Percentiles rank a stretch among this genome's conserved stretches.
phyloP scores from a whole-genome alignment of 495 filamentous ascomycete genomes.

The Neurospora sp. region DNA sequence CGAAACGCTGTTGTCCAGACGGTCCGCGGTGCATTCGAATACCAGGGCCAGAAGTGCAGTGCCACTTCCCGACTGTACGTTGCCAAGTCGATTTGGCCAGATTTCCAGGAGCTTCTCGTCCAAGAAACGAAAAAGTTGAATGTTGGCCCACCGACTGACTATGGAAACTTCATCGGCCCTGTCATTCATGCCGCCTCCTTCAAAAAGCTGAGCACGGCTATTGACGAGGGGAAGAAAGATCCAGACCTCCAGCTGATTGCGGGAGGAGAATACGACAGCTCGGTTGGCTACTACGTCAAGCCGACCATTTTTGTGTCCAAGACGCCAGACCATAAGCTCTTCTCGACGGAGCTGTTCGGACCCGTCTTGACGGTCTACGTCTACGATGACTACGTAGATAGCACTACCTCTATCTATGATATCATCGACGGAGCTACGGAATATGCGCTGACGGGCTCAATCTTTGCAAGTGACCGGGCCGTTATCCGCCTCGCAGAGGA shows the following conservation, averaged over 20 bases:
- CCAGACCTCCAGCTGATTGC: conserved; percentile 49
- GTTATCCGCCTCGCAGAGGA: conserved; percentile 61
- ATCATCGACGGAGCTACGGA: conserved; percentile 55
- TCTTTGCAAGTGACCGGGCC: conserved; percentile 65
- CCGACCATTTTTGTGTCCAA: conserved; percentile 61
- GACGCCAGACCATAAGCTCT: conserved; percentile 52
- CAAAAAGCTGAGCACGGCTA: conserved; percentile 55
- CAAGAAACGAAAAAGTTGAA: conserved; percentile 55
- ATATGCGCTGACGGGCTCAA: conserved; percentile 70
- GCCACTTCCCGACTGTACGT: conserved; percentile 72
- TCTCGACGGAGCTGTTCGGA: conserved; percentile 68
- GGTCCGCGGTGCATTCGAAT: conserved; percentile 80
- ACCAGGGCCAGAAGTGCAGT: conserved; percentile 83
- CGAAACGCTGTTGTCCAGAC: conserved; percentile 70
- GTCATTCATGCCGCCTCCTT: conserved; percentile 68
- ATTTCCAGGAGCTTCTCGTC: conserved; percentile 52
- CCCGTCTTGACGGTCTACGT: conserved; percentile 61
- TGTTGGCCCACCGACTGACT: conserved; percentile 58
- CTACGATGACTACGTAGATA: conserved; percentile 54
- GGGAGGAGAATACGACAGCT: conserved; percentile 61
- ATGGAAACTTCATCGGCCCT: conserved; percentile 63
- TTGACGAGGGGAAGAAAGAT: conserved; percentile 60
- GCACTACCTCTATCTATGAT: conserved; percentile 45
- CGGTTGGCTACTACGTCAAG: conserved; percentile 58
- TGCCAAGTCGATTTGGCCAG: conserved; percentile 56